Conservation (phyloP, 2,329 filamentous ascomycete genomes). For the Xylaria sp. region DNA sequence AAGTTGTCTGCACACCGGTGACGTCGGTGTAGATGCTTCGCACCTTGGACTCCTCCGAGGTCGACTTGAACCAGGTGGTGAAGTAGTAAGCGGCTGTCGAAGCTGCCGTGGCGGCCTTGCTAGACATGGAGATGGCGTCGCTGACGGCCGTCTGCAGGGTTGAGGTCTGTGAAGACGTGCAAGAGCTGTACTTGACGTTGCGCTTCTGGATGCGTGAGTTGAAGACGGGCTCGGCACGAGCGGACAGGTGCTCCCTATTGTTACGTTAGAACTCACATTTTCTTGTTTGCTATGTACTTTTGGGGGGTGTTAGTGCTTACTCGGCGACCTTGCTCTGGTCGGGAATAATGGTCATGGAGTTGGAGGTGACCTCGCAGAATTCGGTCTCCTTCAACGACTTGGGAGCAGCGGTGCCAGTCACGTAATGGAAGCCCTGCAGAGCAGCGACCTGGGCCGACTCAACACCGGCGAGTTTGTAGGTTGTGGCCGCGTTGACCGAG, state of each 20-base stretch:
- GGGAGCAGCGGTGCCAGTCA: constrained; percentile 36
- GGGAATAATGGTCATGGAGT: constrained; percentile 32
- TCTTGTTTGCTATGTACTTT: not conserved
- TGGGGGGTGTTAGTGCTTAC: constrained; percentile 26
- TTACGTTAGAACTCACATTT: constrained; percentile 17
- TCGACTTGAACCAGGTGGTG: constrained; percentile 40
- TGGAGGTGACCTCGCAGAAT: constrained; percentile 38
- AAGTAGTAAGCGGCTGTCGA: constrained; percentile 28
- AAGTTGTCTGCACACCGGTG: constrained; percentile 35
- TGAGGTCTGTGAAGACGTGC: constrained; percentile 34
- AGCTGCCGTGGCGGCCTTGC: constrained; percentile 31
- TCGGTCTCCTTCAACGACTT: constrained; percentile 33
- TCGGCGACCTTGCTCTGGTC: constrained; percentile 36
- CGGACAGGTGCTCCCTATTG: constrained; percentile 32
- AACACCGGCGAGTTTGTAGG: constrained; percentile 37
- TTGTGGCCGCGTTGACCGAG: constrained; percentile 37
- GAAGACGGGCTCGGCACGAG: constrained; percentile 29
- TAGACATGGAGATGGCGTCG: constrained; percentile 38
- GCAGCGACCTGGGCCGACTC: constrained; percentile 33
- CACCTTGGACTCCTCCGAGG: constrained; percentile 32
- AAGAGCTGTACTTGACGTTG: constrained; percentile 34
- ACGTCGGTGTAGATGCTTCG: constrained; percentile 37
- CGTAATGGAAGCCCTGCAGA: constrained; percentile 41
- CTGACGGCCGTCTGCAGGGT: constrained; percentile 29
- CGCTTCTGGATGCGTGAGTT: constrained; percentile 41